These are phyloP conservation scores for Podaxis sp. DNA, from an alignment of 768 basidiomycete genomes.

Conservation along the genomic window DNA sequence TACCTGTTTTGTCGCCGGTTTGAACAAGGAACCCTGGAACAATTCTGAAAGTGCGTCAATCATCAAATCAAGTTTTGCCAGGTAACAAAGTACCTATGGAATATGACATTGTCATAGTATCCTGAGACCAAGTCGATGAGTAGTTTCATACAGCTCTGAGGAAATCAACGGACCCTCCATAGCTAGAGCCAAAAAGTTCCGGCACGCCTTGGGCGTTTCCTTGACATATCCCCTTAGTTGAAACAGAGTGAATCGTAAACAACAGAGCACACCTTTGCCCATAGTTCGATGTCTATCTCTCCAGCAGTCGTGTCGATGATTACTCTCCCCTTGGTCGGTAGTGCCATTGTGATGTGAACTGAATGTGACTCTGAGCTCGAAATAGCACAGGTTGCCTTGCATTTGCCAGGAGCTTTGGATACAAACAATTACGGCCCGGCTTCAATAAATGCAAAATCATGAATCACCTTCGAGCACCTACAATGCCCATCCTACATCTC, in stretches of 20 bases:
- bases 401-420: background rate
- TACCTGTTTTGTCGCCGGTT: conserved; percentile 90
- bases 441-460: too few species aligned
- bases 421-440: background rate
- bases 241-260: background rate
- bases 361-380: background rate
- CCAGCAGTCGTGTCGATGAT: conserved; percentile 88
- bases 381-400: background rate
- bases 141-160: conserved; percentile 16
- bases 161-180: conserved; percentile 74
- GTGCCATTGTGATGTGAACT: conserved; percentile 50
- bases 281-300: conserved; percentile 86
- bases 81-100: conserved; percentile 64
- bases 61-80: background rate
- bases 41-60: conserved; percentile 42
- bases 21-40: conserved; percentile 93
- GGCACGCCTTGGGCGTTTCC: conserved; percentile 94
- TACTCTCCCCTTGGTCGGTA: conserved; percentile 84
- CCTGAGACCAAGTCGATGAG: conserved; percentile 44
- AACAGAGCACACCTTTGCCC: conserved; percentile 68
- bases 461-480: too few species aligned
- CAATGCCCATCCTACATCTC: too few species aligned
- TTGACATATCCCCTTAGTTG: conserved; percentile 22
- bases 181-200: conserved; percentile 85
- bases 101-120: conserved; percentile 95